Conservation (phyloP, 2,329 filamentous ascomycete species). For the Beauveria australis region DNA sequence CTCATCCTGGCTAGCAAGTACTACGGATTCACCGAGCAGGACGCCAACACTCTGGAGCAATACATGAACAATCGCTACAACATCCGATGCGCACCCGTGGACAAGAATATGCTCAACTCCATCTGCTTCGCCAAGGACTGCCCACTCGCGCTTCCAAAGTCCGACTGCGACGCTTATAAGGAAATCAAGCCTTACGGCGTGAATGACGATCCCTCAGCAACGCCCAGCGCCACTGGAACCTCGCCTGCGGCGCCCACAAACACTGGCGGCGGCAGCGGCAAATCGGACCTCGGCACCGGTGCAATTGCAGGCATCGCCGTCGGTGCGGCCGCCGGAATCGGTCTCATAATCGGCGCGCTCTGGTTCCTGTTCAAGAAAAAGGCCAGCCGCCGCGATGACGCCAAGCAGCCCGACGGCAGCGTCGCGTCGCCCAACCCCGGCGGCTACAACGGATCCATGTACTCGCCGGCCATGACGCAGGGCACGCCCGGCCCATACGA, state of each 20-base stretch:
- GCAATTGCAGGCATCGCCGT: constrained; percentile 6
- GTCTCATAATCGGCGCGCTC: background rate
- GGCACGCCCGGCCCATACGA: background rate
- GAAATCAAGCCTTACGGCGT: constrained; percentile 15
- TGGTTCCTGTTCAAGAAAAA: constrained; percentile 2
- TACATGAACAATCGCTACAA: constrained; percentile 23
- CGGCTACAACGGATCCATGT: background rate
- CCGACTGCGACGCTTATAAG: constrained; percentile 20
- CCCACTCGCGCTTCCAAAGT: constrained; percentile 18
- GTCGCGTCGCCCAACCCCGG: background rate
- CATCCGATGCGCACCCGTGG: constrained; percentile 19
- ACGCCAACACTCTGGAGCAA: constrained; percentile 16
- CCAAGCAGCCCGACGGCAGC: background rate
- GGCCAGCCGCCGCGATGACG: background rate
- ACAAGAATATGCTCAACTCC: constrained; percentile 18
- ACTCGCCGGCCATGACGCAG: constrained; percentile 5
- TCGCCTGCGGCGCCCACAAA: background rate
- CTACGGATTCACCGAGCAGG: constrained; percentile 22
- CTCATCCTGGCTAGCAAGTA: constrained; percentile 18
- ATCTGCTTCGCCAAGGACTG: constrained; percentile 21
- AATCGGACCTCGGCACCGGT: background rate
- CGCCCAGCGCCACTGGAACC: background rate
- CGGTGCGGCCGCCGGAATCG: background rate
- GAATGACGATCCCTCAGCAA: background rate
- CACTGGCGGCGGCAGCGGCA: background rate